Conservation (phyloP, 495 filamentous ascomycete species). For the Penicillium steckii region DNA sequence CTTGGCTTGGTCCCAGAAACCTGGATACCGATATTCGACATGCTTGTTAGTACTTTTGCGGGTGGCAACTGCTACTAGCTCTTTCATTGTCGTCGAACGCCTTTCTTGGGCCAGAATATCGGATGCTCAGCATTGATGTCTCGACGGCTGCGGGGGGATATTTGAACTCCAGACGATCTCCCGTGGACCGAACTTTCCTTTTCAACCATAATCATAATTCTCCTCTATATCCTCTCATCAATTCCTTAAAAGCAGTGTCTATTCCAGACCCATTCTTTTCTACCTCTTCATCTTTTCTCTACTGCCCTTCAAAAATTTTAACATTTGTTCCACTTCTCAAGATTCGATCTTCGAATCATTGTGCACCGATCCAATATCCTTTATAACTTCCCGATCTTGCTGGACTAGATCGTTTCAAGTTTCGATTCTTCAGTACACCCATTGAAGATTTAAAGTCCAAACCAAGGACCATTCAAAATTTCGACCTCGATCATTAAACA, state of each 20-base stretch:
- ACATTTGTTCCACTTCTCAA: conserved; percentile 6
- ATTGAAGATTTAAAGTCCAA: too few relatives aligned
- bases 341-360: background rate
- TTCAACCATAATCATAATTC: conserved; percentile 1
- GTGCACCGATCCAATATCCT: background rate
- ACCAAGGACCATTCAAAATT: too few relatives aligned
- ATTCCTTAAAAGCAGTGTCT: background rate
- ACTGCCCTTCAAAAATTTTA: background rate
- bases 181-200: conserved; percentile 1
- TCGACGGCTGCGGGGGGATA: conserved; percentile 16
- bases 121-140: background rate
- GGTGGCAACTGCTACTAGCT: conserved; percentile 19
- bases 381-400: conserved; percentile 5
- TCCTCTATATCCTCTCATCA: background rate
- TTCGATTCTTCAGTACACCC: background rate
- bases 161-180: conserved; percentile 19
- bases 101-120: conserved; percentile 7
- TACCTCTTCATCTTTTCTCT: background rate
- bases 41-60: conserved; percentile 22
- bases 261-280: background rate
- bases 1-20: conserved; percentile 15
- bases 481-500: background rate
- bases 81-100: conserved; percentile 1
- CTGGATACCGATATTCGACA: conserved; percentile 15
- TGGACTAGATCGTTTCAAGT: conserved; percentile 5